These are phyloP conservation scores for Cladosporium sp. DNA, from an alignment of 2,329 filamentous ascomycete genomes.

Conservation along the genomic window DNA sequence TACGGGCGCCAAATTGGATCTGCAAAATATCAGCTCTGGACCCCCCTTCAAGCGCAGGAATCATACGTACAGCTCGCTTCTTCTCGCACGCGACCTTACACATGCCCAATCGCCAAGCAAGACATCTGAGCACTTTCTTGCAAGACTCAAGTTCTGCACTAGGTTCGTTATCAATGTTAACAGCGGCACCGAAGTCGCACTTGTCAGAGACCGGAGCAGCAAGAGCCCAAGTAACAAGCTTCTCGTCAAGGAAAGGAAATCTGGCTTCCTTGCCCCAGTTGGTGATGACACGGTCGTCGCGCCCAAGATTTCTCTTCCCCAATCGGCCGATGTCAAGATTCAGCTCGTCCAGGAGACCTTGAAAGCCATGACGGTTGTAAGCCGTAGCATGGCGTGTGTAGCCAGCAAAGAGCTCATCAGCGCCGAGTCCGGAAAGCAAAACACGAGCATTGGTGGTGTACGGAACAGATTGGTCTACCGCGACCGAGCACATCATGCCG, in stretches of 20 bases:
- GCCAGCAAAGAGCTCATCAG: conserved; percentile 93
- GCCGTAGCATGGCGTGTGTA: conserved; percentile 82
- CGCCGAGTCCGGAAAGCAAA: conserved; percentile 86
- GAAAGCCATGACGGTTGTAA: conserved; percentile 67
- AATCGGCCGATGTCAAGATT: conserved; percentile 81
- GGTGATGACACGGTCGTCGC: conserved; percentile 87
- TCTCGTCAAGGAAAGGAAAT: conserved; percentile 89
- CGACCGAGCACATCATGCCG: conserved; percentile 32
- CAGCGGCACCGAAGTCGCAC: conserved; percentile 67
- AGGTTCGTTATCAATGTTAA: conserved; percentile 28
- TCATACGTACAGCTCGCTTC: conserved; percentile 74
- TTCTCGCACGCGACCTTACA: conserved; percentile 74
- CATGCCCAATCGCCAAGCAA: conserved; percentile 76
- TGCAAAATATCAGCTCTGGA: conserved; percentile 25
- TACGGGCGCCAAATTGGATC: conserved; percentile 48
- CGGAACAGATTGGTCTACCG: conserved; percentile 17
- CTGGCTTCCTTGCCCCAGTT: conserved; percentile 87
- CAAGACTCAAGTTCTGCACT: conserved; percentile 63
- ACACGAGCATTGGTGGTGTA: conserved; percentile 76
- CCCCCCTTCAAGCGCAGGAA: not conserved
- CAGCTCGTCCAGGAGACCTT: conserved; percentile 75
- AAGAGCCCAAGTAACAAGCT: conserved; percentile 79
- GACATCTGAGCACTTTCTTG: conserved; percentile 76
- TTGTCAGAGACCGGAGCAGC: conserved; percentile 75
- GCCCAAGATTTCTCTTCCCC: conserved; percentile 89